A percentile compares a stretch with the other conserved stretches of the same genome.
phyloP scores from a whole-genome alignment of 2,329 filamentous ascomycete genomes.

The Neobulgaria alba region DNA sequence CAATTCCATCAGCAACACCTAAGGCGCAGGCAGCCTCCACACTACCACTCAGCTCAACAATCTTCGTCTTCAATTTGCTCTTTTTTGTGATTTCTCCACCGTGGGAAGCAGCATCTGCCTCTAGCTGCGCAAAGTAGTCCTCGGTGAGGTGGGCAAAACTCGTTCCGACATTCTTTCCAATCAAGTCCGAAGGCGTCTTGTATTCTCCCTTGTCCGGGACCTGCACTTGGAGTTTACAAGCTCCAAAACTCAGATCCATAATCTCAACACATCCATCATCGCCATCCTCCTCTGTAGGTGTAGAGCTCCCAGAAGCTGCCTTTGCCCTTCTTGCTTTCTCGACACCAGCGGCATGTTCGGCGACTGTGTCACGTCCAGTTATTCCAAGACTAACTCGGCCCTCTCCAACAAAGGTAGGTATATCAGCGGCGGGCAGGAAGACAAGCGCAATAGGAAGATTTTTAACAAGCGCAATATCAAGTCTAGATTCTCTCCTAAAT shows the following conservation, averaged over 20 bases:
- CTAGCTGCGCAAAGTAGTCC: conserved; percentile 75
- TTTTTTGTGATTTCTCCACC: conserved; percentile 37
- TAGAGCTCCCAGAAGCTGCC: conserved; percentile 39
- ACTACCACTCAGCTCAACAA: conserved; percentile 91
- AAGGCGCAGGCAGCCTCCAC: conserved; percentile 95
- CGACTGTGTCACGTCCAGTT: conserved; percentile 86
- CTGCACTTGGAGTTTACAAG: conserved; percentile 93
- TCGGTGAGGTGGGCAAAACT: conserved; percentile 83
- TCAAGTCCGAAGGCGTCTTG: conserved; percentile 60
- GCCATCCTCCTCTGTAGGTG: conserved; percentile 32
- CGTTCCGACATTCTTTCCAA: conserved; percentile 90
- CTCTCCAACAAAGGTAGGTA: conserved; percentile 94
- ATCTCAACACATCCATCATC: conserved; percentile 63
- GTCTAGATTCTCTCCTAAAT: conserved; percentile 87
- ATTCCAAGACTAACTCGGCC: conserved; percentile 91
- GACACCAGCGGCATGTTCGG: conserved; percentile 71
- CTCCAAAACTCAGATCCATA: conserved; percentile 83
- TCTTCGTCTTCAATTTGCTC: conserved; percentile 62
- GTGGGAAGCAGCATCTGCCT: conserved; percentile 40
- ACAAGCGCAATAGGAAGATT: conserved; percentile 92
- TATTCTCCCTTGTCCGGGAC: conserved; percentile 79
- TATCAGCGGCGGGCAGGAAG: conserved; percentile 94
- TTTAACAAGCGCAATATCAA: conserved; percentile 96
- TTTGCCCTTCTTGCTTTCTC: conserved; percentile 40
- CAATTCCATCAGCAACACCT: conserved; percentile 92